These are phyloP conservation scores for Odontarrhena argentea DNA, from an alignment of 345 rosid genomes.

Conservation along the genomic window DNA sequence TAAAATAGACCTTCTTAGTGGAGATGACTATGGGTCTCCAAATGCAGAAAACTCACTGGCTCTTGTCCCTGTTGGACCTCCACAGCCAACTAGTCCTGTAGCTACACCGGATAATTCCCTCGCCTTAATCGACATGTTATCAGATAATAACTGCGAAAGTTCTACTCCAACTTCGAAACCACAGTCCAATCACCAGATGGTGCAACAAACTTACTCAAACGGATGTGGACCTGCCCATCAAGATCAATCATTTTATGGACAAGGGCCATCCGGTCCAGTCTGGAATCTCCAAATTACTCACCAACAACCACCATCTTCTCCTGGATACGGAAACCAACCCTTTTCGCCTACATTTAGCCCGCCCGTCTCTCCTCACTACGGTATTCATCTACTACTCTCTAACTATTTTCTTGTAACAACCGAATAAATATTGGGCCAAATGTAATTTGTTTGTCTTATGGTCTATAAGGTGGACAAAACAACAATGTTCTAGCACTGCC, in stretches of 20 bases:
- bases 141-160: slow-evolving; percentile 52
- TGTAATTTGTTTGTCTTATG: background rate
- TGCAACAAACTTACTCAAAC: slow-evolving; percentile 48
- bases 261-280: slow-evolving; percentile 48
- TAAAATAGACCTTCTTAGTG: slow-evolving; percentile 90
- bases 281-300: slow-evolving; percentile 74
- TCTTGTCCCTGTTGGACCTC: slow-evolving; percentile 78
- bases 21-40: slow-evolving; percentile 45
- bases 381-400: slow-evolving; percentile 24
- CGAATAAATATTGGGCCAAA: background rate
- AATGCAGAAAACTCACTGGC: slow-evolving; percentile 47
- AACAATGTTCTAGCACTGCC: slow-evolving; percentile 57
- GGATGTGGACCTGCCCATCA: slow-evolving; percentile 53
- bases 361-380: slow-evolving; percentile 38
- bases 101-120: slow-evolving; percentile 79
- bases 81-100: slow-evolving; percentile 54
- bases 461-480: slow-evolving; percentile 40
- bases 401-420: background rate
- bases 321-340: slow-evolving; percentile 61
- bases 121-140: slow-evolving; percentile 81
- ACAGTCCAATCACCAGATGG: slow-evolving; percentile 16
- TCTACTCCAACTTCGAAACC: slow-evolving; percentile 38
- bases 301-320: slow-evolving; percentile 70
- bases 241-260: slow-evolving; percentile 57
- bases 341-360: slow-evolving; percentile 41